These are phyloP conservation scores for Fusarium pilosicola DNA, from an alignment of 2,329 filamentous ascomycete genomes.

Conservation along the genomic window DNA sequence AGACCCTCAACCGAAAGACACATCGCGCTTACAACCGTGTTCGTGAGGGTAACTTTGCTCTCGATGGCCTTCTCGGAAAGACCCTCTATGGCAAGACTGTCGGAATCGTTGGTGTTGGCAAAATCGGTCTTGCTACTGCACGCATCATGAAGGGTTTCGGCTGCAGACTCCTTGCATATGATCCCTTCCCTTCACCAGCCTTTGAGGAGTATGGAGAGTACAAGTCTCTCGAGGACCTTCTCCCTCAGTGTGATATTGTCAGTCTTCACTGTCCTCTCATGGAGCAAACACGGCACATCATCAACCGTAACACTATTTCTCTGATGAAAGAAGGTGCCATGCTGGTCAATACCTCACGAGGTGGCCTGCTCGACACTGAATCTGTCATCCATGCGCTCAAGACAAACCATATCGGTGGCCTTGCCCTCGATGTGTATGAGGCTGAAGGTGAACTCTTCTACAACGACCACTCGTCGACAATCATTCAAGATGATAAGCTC, in stretches of 20 bases:
- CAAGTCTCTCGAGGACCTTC: slow-evolving; percentile 62
- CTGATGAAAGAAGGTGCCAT: slow-evolving; percentile 69
- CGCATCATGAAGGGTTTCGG: slow-evolving; percentile 73
- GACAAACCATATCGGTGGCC: slow-evolving; percentile 65
- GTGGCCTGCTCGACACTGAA: slow-evolving; percentile 69
- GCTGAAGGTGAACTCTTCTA: slow-evolving; percentile 72
- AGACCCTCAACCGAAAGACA: slow-evolving; percentile 74
- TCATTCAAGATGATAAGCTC: slow-evolving; percentile 73
- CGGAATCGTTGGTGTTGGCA: slow-evolving; percentile 72
- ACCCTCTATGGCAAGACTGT: slow-evolving; percentile 73
- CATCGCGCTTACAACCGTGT: slow-evolving; percentile 75
- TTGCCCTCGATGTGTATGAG: slow-evolving; percentile 76
- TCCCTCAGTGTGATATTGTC: slow-evolving; percentile 68
- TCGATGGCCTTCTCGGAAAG: slow-evolving; percentile 70
- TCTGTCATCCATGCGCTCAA: slow-evolving; percentile 71
- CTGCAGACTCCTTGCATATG: slow-evolving; percentile 69
- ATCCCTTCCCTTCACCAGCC: slow-evolving; percentile 62
- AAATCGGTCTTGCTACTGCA: slow-evolving; percentile 71
- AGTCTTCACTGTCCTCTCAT: slow-evolving; percentile 74
- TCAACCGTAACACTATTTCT: slow-evolving; percentile 63
- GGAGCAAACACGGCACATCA: slow-evolving; percentile 67
- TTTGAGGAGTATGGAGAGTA: slow-evolving; percentile 64
- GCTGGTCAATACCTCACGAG: slow-evolving; percentile 75
- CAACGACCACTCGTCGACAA: slow-evolving; percentile 70
- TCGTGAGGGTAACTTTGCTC: slow-evolving; percentile 73